These are phyloP conservation scores for Populus hybrid DNA, from an alignment of 441 rosid species.

Conservation along the genomic window DNA sequence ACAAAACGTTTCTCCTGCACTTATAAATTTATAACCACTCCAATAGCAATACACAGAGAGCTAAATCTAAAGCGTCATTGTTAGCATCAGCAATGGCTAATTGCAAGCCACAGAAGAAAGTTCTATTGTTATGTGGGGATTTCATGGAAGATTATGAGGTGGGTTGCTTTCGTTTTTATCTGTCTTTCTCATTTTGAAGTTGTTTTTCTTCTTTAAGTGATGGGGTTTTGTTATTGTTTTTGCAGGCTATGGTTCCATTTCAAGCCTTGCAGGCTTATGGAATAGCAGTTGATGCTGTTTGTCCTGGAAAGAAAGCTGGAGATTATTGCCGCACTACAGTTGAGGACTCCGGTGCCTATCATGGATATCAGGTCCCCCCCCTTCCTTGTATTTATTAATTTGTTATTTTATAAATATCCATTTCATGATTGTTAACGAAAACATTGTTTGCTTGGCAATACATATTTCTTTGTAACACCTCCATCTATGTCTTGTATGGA, in stretches of 20 bases:
- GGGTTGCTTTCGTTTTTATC: not conserved
- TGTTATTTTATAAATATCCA: not conserved
- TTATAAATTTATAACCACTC: not conserved
- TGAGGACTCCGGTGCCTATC: slow-evolving; percentile 49
- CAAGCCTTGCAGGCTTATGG: slow-evolving; percentile 83
- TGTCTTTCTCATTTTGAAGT: not conserved
- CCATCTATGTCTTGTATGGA: no score
- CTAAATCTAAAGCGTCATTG: not conserved
- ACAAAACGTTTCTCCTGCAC: not conserved
- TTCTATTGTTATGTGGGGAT: slow-evolving; percentile 84
- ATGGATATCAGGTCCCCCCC: slow-evolving; percentile 51
- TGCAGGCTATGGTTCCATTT: not conserved
- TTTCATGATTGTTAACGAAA: not conserved
- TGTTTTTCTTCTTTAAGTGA: not conserved
- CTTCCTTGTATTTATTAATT: not conserved
- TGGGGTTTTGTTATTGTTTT: no score
- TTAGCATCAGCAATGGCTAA: not conserved
- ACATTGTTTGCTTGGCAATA: no score
- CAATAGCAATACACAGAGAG: not conserved
- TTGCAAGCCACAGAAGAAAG: slow-evolving; percentile 30
- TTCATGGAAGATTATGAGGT: slow-evolving; percentile 91
- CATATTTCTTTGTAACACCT: no score
- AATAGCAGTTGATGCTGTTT: slow-evolving; percentile 61
- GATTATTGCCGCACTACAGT: slow-evolving; percentile 77
- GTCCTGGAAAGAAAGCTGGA: slow-evolving; percentile 83